A percentile compares a stretch with the other conserved stretches of the same genome.
phyloP scores from a whole-genome alignment of 2,329 filamentous ascomycete species.

The Periconia macrospinosa region DNA sequence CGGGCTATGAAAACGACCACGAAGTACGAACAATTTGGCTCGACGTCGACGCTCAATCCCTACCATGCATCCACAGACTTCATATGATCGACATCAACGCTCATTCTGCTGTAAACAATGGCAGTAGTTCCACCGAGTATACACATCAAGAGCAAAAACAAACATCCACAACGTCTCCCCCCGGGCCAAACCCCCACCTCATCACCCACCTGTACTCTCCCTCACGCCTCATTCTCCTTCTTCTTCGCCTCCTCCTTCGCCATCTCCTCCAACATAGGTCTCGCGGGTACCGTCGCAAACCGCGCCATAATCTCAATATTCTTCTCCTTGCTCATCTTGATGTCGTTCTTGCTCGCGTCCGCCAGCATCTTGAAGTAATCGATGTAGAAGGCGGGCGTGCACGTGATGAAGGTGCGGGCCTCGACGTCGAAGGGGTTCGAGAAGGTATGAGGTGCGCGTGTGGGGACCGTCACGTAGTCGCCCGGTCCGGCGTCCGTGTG shows the following conservation, averaged over 20 bases:
- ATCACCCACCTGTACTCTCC: no score
- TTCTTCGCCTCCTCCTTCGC: slow-evolving; percentile 10
- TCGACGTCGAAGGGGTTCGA: slow-evolving; percentile 58
- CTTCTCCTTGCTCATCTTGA: slow-evolving; percentile 52
- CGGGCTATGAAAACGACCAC: no score
- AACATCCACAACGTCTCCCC: no score
- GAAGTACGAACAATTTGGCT: no score
- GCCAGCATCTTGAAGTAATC: slow-evolving; percentile 60
- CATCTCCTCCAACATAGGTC: slow-evolving; percentile 39
- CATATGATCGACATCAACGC: no score
- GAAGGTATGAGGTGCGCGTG: slow-evolving; percentile 59
- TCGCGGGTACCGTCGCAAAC: slow-evolving; percentile 54
- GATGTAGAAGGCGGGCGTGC: slow-evolving; percentile 60
- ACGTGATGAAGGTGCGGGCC: slow-evolving; percentile 60
- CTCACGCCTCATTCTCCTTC: not conserved
- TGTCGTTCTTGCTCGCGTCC: slow-evolving; percentile 48
- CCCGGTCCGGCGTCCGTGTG: slow-evolving; percentile 54
- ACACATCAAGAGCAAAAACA: no score
- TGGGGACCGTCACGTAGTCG: slow-evolving; percentile 60
- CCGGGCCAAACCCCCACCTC: no score
- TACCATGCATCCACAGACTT: no score
- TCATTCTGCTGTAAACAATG: no score
- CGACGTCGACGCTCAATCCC: no score
- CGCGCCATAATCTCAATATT: slow-evolving; percentile 53
- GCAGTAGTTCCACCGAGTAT: no score